phyloP scores from a whole-genome alignment of 768 basidiomycete species.

The Serendipita sp. region DNA sequence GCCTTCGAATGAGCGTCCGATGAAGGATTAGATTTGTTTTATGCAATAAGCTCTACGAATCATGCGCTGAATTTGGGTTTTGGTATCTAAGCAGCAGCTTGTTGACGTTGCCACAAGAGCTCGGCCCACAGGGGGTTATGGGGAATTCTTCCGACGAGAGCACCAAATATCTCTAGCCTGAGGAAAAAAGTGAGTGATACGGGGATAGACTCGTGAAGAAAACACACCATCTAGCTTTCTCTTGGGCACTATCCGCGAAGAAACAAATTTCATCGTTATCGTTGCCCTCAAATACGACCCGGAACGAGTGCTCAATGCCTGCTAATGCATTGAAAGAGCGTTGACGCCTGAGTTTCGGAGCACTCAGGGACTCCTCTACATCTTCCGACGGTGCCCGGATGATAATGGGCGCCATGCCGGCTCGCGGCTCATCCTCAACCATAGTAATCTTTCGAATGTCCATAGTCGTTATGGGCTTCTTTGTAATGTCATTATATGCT shows the following conservation, averaged over 20 bases:
- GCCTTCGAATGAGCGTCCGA: no score
- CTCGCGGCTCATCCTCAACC: constrained; percentile 53
- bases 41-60: no score
- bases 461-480: constrained; percentile 78
- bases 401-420: constrained; percentile 28
- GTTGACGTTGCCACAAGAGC: constrained; percentile 69
- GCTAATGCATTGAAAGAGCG: constrained; percentile 37
- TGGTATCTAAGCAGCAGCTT: constrained; percentile 20
- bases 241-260: constrained; percentile 80
- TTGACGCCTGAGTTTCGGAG: not conserved
- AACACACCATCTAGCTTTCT: constrained; percentile 71
- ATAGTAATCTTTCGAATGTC: constrained; percentile 69
- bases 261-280: constrained; percentile 68
- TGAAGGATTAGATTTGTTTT: no score
- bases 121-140: constrained; percentile 91
- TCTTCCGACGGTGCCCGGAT: not conserved
- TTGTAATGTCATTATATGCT: constrained; percentile 87
- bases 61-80: not conserved
- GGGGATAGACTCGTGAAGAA: not conserved
- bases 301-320: constrained; percentile 71
- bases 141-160: constrained; percentile 77
- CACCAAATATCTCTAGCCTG: constrained; percentile 75
- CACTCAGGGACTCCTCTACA: not conserved
- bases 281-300: constrained; percentile 47
- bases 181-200: constrained; percentile 1